These are phyloP conservation scores for Plasmodium knowlesi DNA, from an alignment of 169 alveolate species.

Conservation along the genomic window DNA sequence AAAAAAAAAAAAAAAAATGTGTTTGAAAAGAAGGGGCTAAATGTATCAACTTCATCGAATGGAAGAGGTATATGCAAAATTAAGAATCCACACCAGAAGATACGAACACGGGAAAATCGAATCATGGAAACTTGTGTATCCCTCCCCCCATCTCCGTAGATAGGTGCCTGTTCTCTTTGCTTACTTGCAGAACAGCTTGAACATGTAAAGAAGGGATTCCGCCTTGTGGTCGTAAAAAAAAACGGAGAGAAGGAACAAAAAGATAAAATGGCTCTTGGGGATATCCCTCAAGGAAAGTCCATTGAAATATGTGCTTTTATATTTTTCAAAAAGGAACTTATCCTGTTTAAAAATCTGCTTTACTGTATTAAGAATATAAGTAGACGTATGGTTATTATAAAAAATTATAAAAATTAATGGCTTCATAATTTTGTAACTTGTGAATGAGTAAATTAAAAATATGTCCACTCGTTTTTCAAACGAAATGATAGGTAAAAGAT, in stretches of 20 bases:
- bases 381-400: constrained; percentile 29
- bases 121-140: neutral
- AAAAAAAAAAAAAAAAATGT: neutral
- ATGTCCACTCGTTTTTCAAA: constrained; percentile 58
- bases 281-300: constrained; percentile 31
- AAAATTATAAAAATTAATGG: constrained; percentile 33
- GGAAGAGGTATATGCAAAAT: neutral
- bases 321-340: constrained; percentile 37
- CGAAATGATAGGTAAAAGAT: constrained; percentile 58
- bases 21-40: neutral
- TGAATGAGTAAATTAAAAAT: constrained; percentile 36
- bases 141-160: neutral
- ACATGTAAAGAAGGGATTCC: constrained; percentile 48
- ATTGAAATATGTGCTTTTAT: constrained; percentile 36
- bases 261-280: constrained; percentile 39
- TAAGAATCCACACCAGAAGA: neutral
- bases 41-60: neutral
- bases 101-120: neutral
- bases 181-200: constrained; percentile 54
- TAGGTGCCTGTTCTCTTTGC: neutral
- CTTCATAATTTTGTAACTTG: constrained; percentile 44
- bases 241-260: constrained; percentile 33
- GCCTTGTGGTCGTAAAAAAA: constrained; percentile 40
- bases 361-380: constrained; percentile 15
- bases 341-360: constrained; percentile 1